Conservation (phyloP, 2,329 filamentous ascomycete genomes). For the Macrophomina phaseolina region DNA sequence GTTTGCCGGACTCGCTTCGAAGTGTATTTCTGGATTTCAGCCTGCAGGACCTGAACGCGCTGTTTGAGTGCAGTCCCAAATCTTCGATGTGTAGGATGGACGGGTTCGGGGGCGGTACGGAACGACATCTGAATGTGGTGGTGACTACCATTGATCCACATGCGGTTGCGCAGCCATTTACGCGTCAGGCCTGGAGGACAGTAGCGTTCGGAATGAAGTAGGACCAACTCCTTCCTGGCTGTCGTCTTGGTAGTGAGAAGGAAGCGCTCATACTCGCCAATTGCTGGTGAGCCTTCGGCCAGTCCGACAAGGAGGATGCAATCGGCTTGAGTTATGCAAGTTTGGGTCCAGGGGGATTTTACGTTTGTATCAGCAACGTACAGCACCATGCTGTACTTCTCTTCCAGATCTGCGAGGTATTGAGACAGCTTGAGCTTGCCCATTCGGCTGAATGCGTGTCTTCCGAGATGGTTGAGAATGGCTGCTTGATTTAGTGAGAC, state of each 20-base stretch:
- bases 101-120: conserved; percentile 74
- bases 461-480: conserved; percentile 91
- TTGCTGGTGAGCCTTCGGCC: conserved; percentile 85
- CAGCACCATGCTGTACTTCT: conserved; percentile 93
- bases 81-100: conserved; percentile 75
- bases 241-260: conserved; percentile 97
- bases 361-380: conserved; percentile 97
- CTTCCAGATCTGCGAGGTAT: conserved; percentile 94
- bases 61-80: conserved; percentile 89
- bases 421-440: conserved; percentile 95
- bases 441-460: conserved; percentile 97
- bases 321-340: conserved; percentile 95
- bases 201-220: conserved; percentile 88
- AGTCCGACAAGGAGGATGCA: conserved; percentile 92
- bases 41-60: conserved; percentile 90
- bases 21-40: conserved; percentile 98
- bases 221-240: conserved; percentile 86
- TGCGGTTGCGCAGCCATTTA: conserved; percentile 83
- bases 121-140: conserved; percentile 98
- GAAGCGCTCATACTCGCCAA: conserved; percentile 96
- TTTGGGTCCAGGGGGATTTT: conserved; percentile 97
- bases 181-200: conserved; percentile 83
- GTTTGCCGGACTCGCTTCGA: conserved; percentile 88
- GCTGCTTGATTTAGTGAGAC: conserved; percentile 92
- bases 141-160: conserved; percentile 98